These are phyloP conservation scores for Leccinum boreale DNA, from an alignment of 768 basidiomycete species.

Conservation along the genomic window DNA sequence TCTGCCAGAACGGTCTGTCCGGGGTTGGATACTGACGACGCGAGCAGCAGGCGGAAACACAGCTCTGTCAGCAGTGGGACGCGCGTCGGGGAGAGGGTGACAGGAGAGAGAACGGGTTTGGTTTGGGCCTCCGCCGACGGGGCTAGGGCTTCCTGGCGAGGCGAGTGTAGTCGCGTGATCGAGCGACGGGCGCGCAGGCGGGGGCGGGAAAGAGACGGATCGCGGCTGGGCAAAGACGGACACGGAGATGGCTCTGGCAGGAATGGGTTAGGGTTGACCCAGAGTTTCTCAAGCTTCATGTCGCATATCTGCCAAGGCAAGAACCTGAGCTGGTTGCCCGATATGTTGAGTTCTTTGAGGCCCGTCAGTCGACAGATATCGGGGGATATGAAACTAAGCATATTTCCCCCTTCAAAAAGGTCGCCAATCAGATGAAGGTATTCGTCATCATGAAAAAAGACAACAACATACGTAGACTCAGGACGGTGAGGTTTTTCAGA, in stretches of 20 bases:
- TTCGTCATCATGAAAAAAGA: not conserved
- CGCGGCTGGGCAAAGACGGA: too few species aligned
- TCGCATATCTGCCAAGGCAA: slow-evolving; percentile 64
- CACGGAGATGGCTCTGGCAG: slow-evolving; percentile 26
- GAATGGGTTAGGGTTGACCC: slow-evolving; percentile 62
- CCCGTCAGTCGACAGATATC: slow-evolving; percentile 54
- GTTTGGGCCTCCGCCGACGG: not conserved
- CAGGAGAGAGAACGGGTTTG: not conserved
- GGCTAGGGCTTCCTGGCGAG: not conserved
- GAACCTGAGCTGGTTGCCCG: slow-evolving; percentile 54
- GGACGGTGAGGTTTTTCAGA: slow-evolving; percentile 54
- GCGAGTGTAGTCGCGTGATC: not conserved
- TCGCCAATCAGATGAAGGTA: not conserved
- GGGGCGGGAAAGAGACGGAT: slow-evolving; percentile 9
- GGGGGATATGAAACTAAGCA: slow-evolving; percentile 54
- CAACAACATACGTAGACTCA: slow-evolving; percentile 56
- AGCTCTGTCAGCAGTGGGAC: slow-evolving; percentile 16
- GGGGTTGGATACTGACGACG: too few species aligned
- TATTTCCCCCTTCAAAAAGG: slow-evolving; percentile 48
- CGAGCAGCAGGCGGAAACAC: too few species aligned
- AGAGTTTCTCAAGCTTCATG: slow-evolving; percentile 49
- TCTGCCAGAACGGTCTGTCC: too few species aligned
- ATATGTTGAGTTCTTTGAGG: slow-evolving; percentile 58
- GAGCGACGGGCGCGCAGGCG: too few species aligned
- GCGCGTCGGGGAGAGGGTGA: slow-evolving; percentile 9